Percentiles rank a stretch among this genome's conserved stretches.
Conservation (phyloP, 306 rosid genomes). For the Bauhinia variegata region DNA sequence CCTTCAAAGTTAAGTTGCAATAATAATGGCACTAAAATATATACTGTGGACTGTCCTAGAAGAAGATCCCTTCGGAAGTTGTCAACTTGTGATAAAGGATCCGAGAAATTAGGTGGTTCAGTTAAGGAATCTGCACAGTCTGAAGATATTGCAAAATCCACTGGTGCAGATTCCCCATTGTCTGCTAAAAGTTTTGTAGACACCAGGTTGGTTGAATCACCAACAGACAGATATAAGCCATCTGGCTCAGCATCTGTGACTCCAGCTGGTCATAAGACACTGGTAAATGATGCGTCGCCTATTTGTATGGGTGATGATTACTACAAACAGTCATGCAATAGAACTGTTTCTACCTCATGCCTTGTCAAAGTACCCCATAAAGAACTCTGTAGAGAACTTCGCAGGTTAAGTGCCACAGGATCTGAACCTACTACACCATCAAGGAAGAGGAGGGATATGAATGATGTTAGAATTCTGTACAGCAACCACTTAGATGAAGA, state of each 20-base stretch:
- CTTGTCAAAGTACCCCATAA: conserved; percentile 53
- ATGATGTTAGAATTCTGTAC: conserved; percentile 72
- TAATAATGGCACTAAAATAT: conserved; percentile 30
- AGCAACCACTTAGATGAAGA: conserved; percentile 79
- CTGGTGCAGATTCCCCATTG: conserved; percentile 29
- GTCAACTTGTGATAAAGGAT: conserved; percentile 41
- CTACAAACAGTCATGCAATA: conserved; percentile 59
- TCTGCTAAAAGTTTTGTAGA: conserved; percentile 34
- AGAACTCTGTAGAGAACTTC: conserved; percentile 76
- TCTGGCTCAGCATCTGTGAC: conserved; percentile 52
- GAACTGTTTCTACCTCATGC: conserved; percentile 41
- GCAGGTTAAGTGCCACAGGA: conserved; percentile 52
- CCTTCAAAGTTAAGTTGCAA: conserved; percentile 38
- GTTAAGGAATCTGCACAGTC: conserved; percentile 36
- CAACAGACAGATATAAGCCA: conserved; percentile 52
- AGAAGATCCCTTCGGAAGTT: conserved; percentile 62
- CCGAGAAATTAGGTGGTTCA: conserved; percentile 45
- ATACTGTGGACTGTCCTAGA: conserved; percentile 44
- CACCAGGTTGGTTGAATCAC: conserved; percentile 42
- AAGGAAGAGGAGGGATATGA: conserved; percentile 84
- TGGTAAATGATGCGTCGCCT: conserved; percentile 66
- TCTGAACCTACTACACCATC: conserved; percentile 53
- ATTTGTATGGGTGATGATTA: conserved; percentile 84
- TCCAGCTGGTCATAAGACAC: conserved; percentile 61
- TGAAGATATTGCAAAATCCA: conserved; percentile 40